A percentile compares a stretch with the other conserved stretches of the same genome.
Conservation (phyloP, 1,284 basidiomycete genomes). For the Takashimella tepidaria region DNA sequence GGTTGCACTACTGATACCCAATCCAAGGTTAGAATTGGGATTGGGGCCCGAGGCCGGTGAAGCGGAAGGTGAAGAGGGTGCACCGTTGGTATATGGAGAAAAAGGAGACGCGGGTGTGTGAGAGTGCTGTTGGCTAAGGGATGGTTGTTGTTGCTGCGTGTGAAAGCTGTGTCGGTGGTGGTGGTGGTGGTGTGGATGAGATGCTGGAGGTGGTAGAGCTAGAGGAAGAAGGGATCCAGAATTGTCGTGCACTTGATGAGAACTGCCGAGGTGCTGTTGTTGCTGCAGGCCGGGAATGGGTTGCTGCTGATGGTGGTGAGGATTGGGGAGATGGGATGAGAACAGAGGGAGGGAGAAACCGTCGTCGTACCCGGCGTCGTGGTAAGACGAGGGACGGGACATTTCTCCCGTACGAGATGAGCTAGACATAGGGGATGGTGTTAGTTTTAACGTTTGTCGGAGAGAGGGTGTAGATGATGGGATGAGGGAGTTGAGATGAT, state of each 20-base stretch:
- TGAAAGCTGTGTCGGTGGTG: slow-evolving; percentile 5
- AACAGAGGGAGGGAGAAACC: slow-evolving; percentile 35
- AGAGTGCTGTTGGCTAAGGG: slow-evolving; percentile 9
- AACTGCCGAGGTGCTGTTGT: background rate
- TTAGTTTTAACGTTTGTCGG: too few relatives aligned
- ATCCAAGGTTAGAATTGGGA: background rate
- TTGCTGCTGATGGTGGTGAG: background rate
- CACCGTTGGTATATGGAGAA: slow-evolving; percentile 2
- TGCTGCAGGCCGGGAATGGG: slow-evolving; percentile 5
- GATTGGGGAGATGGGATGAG: slow-evolving; percentile 27
- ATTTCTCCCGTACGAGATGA: too few relatives aligned
- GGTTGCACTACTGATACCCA: too few relatives aligned
- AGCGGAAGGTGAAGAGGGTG: background rate
- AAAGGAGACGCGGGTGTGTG: background rate
- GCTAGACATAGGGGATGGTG: too few relatives aligned
- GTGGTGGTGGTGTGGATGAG: slow-evolving; percentile 8
- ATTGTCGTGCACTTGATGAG: too few relatives aligned
- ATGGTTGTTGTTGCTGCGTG: slow-evolving; percentile 4
- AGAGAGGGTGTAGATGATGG: too few relatives aligned
- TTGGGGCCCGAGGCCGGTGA: slow-evolving; percentile 2
- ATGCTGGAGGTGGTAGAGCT: slow-evolving; percentile 13
- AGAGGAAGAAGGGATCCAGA: slow-evolving; percentile 2
- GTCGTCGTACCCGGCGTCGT: slow-evolving; percentile 23
- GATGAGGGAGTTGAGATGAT: too few relatives aligned
- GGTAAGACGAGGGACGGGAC: slow-evolving; percentile 38